Evolutionary conservation across 2,329 filamentous ascomycete genomes (phyloP), one percentile per base, ranked within the genome.

Genomic region (Colletotrichum cuscutae): DNA sequence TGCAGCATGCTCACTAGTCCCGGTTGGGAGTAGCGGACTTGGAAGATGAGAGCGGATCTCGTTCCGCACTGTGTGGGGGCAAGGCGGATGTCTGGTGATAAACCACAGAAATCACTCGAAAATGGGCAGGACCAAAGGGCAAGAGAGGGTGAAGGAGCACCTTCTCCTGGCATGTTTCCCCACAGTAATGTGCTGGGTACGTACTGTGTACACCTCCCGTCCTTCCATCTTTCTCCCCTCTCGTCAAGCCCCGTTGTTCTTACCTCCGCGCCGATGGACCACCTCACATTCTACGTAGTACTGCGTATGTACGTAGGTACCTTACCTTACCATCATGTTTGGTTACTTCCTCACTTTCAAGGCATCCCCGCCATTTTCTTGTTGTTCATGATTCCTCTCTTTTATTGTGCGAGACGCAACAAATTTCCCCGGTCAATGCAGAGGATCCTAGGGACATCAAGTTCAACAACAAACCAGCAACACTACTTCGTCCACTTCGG

Each of bases 391-490:
- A 49, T 30, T 24, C 6, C 7, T 32, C n/a, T n/a, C 53, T 52
- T 69, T 32, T 22, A 46, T 53, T 69, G 58, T 57, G 49, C 32
- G 35, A 28, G 26, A 53, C 30, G 35, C 35, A 69, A 24, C 66
- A 70, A 73, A 65, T 72, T 70, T 72, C 66, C 70, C 61, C 59
- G 11, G 61, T 73, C 61, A 73, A 73, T 73, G 71, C 71, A 70
- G 26, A 56, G 53, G 30, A 42, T 24, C 28, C 65, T 7, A 19
- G 37, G 24, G 28, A n/a, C n/a, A 53, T 37, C 42, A 32, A 30
- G 19, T 49, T 49, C 35, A 12, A 61, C 5, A 15, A 49, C 26
- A 22, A 7, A 46, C 5, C 24, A 28, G 19, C 42, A 65, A n/a
- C 22, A 30, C 13, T 59, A 19, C 9, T 32, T 8, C 3, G 30